Base-by-base conservation (phyloP, 2,329 filamentous ascomycete species). In the Aspergillus quadricinctus region DNA sequence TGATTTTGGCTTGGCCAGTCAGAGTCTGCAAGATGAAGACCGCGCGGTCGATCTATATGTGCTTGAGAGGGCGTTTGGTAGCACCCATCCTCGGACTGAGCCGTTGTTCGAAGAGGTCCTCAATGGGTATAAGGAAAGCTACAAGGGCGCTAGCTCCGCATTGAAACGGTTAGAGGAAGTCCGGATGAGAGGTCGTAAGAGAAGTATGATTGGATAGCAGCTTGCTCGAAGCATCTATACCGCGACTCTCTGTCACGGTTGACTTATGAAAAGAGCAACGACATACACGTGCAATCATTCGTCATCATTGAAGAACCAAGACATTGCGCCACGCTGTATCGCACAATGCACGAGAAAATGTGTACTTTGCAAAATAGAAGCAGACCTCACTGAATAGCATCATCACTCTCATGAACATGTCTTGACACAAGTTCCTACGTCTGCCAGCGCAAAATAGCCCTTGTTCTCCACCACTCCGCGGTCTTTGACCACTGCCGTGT, bases 401-500 rank as follows among this genome's bases (percentile, higher is more conserved):
- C 35, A 48, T n/a, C 60, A 53, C 50, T n/a, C 54, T 64, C 55
- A 72, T 58, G 64, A 58, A 60, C 63, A 61, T 27, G 64, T 61
- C 50, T 67, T 64, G 52, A 77, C 71, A 62, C 75, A 77, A 54
- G 79, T 78, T 49, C 78, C 77, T 62, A 94, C 74, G 69, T 91
- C 87, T 3, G 92, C 93, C 21, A 87, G 85, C 1, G 93, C 93
- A 78, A 97, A 97, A 75, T 97, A 97, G 7, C 94, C 94, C 79
- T 97, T 99, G 71, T 94, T 96, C 80, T 99, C 94, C 62, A 99
- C 93, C 8, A 99, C 94, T 14, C 94, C 94, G 53, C 94, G 82
- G 71, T 97, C 89, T 72, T 89, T 89, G 43, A 97, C 90, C 57
- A 97, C 93, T 1, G 94, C 94, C 40, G 93, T 97, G 72, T 99